A percentile compares a stretch with the other conserved stretches of the same genome.
phyloP scores from a whole-genome alignment of 192 early-diverging fungal species.

The Coemansia sp. region DNA sequence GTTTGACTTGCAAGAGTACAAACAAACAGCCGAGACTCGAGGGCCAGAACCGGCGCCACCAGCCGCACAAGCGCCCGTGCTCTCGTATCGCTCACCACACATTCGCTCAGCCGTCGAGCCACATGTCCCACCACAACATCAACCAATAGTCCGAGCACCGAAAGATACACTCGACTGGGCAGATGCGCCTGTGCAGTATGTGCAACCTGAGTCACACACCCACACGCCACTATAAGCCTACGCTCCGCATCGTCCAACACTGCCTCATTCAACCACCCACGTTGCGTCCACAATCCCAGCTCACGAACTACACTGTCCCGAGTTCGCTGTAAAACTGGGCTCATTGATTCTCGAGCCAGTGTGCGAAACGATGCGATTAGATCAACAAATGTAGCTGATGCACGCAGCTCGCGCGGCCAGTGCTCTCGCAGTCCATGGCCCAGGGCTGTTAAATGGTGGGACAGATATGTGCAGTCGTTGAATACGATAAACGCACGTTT shows the following conservation, averaged over 20 bases:
- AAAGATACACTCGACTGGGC: slow-evolving; percentile 19
- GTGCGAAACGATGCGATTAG: slow-evolving; percentile 37
- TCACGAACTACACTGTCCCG: slow-evolving; percentile 16
- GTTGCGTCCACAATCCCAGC: slow-evolving; percentile 23
- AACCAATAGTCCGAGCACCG: slow-evolving; percentile 25
- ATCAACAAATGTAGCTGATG: slow-evolving; percentile 43
- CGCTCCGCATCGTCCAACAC: slow-evolving; percentile 18
- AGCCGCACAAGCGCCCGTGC: slow-evolving; percentile 33
- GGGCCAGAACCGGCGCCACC: slow-evolving; percentile 16
- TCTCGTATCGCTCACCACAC: slow-evolving; percentile 11
- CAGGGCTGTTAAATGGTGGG: slow-evolving; percentile 39
- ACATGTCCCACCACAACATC: slow-evolving; percentile 20
- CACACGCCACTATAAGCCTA: slow-evolving; percentile 26
- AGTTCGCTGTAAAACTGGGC: slow-evolving; percentile 21
- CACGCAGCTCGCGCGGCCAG: slow-evolving; percentile 29
- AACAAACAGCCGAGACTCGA: slow-evolving; percentile 20
- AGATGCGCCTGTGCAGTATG: slow-evolving; percentile 18
- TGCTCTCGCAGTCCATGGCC: slow-evolving; percentile 26
- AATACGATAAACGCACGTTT: slow-evolving; percentile 43
- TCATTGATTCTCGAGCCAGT: slow-evolving; percentile 21
- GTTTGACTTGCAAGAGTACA: neutral
- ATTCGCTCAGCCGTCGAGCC: slow-evolving; percentile 19
- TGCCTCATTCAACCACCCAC: slow-evolving; percentile 10
- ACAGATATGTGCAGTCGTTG: slow-evolving; percentile 52
- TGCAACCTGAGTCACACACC: slow-evolving; percentile 19